These are phyloP conservation scores for Diphasiastrum complanatum DNA, from an alignment of 83 land plant genomes.

Conservation along the genomic window DNA sequence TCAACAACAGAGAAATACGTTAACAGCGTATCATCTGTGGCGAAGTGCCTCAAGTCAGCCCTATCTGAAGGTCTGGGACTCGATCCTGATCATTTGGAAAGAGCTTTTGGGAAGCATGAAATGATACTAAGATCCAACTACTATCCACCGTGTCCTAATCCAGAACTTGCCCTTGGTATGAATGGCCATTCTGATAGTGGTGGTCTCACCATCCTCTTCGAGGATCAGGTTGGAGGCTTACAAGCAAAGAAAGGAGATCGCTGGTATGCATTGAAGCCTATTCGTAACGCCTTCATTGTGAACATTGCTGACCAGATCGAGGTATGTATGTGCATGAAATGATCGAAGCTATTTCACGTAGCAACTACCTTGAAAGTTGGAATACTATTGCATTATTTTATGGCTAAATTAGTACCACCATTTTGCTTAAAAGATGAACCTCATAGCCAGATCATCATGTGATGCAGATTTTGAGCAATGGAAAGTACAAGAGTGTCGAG, in stretches of 20 bases:
- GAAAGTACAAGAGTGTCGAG: constrained; percentile 11
- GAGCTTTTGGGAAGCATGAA: background rate
- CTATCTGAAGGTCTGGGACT: constrained; percentile 4
- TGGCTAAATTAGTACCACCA: background rate
- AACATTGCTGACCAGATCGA: constrained; percentile 10
- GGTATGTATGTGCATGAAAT: background rate
- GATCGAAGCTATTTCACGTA: background rate
- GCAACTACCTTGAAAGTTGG: no score
- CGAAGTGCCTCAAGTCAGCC: no score
- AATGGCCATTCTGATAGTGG: constrained; percentile 4
- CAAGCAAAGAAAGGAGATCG: background rate
- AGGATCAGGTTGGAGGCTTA: constrained; percentile 3
- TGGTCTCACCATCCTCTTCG: background rate
- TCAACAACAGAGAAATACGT: no score
- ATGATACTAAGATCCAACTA: constrained; percentile 3
- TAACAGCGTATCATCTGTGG: no score
- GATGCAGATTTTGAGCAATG: constrained; percentile 19
- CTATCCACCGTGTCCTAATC: constrained; percentile 9
- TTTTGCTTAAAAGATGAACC: background rate
- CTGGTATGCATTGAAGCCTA: constrained; percentile 2
- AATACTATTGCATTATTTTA: background rate
- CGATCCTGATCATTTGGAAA: background rate
- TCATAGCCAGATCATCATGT: background rate
- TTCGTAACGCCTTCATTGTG: background rate
- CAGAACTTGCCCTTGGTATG: constrained; percentile 10